Evolutionary conservation across 768 basidiomycete species (phyloP), one percentile per base, ranked within the genome.

Genomic region (Pisolithus marmoratus): DNA sequence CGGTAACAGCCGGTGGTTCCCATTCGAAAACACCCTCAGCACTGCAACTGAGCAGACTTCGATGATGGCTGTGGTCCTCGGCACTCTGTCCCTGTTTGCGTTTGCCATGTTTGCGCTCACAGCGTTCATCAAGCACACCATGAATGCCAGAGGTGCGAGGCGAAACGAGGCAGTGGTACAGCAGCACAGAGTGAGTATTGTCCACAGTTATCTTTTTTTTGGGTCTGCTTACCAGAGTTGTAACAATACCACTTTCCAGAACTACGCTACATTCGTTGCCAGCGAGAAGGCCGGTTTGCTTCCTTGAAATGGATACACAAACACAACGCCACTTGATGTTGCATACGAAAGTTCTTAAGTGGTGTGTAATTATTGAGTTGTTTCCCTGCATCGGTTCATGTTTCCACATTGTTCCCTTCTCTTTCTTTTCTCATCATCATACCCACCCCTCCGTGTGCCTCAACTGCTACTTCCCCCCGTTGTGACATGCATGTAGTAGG

Each of bases 1-100:
- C 51, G 67, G 72, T 31, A 61, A 61, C 9, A 40, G 52, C 36
- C 31, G 61, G 29, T 66, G 67, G 59, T 57, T 61, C 54, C 63
- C 60, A 1, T 66, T 65, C 29, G 29, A 41, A 11, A 2, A 46
- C 11, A 58, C 27, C 14, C 49, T 48, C 22, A 27, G 44, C 7
- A 48, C 22, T 11, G 22, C 55, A n/a, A 47, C 54, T 20, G 46
- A 36, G 14, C 42, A 31, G 17, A 38, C 4, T 7, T 44, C 49
- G 17, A 52, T 50, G 40, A 41, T 23, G 29, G 20, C 20, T 0
- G 31, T 51, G 29, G 38, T 54, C 4, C 12, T 54, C 11, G 36
- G 23, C 23, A 5, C 56, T 14, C 36, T 57, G 41, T 48, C 53
- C 14, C 19, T 61, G n/a, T 20, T 59, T 26, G 41, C 44, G 41